Evolutionary conservation across 257 asterid genomes (phyloP).

Genomic region (Thymus mandschuricus): DNA sequence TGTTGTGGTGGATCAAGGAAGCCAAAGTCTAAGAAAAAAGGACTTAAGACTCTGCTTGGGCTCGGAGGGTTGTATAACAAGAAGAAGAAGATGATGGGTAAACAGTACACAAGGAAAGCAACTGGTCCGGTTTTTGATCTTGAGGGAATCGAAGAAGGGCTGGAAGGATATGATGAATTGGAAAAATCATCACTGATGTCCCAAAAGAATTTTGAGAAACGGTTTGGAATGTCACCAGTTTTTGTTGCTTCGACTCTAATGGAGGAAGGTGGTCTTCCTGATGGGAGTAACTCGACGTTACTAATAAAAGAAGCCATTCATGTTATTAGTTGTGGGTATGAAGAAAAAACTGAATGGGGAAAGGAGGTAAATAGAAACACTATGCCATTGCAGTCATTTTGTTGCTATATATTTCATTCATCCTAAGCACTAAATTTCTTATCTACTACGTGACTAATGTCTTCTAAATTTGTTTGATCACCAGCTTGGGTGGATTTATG

Average conservation of each 20-base stretch:
- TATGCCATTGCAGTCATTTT: conserved; percentile 1
- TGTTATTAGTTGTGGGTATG: conserved; percentile 85
- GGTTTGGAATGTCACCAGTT: conserved; percentile 80
- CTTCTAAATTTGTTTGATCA: conserved; percentile 13
- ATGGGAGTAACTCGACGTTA: conserved; percentile 60
- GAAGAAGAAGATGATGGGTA: conserved; percentile 40
- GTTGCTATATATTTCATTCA: no score
- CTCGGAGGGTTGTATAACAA: conserved; percentile 47
- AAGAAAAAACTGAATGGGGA: conserved; percentile 92
- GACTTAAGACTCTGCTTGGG: conserved; percentile 57
- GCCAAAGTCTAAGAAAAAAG: conserved; percentile 69
- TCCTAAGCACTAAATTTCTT: neutral
- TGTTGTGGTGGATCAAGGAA: conserved; percentile 77
- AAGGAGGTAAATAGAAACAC: conserved; percentile 54
- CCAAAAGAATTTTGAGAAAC: conserved; percentile 74
- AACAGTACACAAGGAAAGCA: conserved; percentile 39
- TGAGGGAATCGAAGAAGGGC: conserved; percentile 86
- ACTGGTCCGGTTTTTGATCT: conserved; percentile 65
- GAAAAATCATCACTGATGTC: conserved; percentile 88
- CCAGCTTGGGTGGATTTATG: conserved; percentile 93
- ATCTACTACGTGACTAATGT: conserved; percentile 8
- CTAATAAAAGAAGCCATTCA: conserved; percentile 84
- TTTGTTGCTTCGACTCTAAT: conserved; percentile 75
- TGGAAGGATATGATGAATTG: conserved; percentile 84
- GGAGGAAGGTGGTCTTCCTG: conserved; percentile 87